Evolutionary conservation across 441 rosid species (phyloP), one percentile per base, ranked within the genome.

Genomic region (Dalechampia spathulata): DNA sequence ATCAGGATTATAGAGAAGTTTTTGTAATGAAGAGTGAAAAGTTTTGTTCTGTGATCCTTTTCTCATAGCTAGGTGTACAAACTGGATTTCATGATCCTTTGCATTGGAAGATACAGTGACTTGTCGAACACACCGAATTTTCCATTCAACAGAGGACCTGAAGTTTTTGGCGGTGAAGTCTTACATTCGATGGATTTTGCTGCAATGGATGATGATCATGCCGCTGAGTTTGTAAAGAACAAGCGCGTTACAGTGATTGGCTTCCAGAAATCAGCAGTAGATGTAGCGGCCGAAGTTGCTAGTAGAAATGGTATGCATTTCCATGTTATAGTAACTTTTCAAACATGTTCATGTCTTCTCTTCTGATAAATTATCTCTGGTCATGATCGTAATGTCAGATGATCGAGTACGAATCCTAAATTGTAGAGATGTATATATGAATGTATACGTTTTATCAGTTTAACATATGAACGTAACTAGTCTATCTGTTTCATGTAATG

Each of bases 121-220:
- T n/a, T 78, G 38, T 80, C 75, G 2, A 61, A 65, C 30, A 37
- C 37, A 20, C 82, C 75, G 0, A 68, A 70, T 3, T 77, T 75
- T 55, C 72, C 77, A 0, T 1, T 51, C 4, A 61, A 49, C 52
- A 34, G 67, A 51, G 82, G 79, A 10, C 75, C 77, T 5, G 63
- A 71, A 52, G 77, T 61, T 1, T 77, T 80, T 37, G 26, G 60
- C 0, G 77, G 82, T 5, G 40, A 60, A 48, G 77, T 71, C 47
- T 44, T 80, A 19, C 78, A 77, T 57, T 69, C 80, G 52, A 71
- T 77, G 75, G 78, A 80, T 55, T 77, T 68, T 52, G 72, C 72
- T 27, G 57, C 57, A 45, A 63, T 77, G 80, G 60, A 27, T 12
- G 17, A 40, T 46, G 56, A 60, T 16, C 6, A 12, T 1, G 72